Percentiles rank a stretch among this genome's conserved stretches.
These are phyloP conservation scores for Zymoseptoria pseudotritici DNA, from an alignment of 2,329 filamentous ascomycete genomes.

Conservation along the genomic window DNA sequence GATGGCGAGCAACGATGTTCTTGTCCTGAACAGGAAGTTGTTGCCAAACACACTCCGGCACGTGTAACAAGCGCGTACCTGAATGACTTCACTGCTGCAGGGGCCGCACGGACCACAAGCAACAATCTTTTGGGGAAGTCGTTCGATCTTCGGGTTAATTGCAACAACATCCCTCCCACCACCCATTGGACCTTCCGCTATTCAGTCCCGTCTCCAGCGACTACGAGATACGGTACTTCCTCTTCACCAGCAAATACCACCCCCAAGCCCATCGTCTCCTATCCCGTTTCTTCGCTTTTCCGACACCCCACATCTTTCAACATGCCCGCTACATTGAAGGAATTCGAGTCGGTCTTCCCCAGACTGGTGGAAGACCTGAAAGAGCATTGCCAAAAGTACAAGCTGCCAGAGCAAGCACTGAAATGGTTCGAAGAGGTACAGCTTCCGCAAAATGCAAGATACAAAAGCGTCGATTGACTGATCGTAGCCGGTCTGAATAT, in stretches of 20 bases:
- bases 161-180: background rate
- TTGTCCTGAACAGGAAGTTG: background rate
- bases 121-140: background rate
- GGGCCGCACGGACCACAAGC: background rate
- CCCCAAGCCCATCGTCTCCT: background rate
- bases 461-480: conserved; percentile 12
- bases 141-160: background rate
- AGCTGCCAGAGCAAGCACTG: conserved; percentile 70
- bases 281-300: background rate
- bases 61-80: background rate
- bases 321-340: conserved; percentile 68
- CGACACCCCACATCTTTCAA: conserved; percentile 9
- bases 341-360: conserved; percentile 88
- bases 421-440: conserved; percentile 79
- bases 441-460: background rate
- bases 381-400: conserved; percentile 71
- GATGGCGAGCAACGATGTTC: background rate
- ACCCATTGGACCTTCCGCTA: background rate
- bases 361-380: conserved; percentile 76
- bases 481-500: conserved; percentile 9
- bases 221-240: background rate
- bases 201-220: background rate
- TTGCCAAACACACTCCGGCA: background rate
- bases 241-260: background rate
- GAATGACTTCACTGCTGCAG: background rate